A percentile compares a stretch with the other conserved stretches of the same genome.
These are phyloP conservation scores for Aspergillus fructus DNA, from an alignment of 2,329 filamentous ascomycete genomes.

Conservation along the genomic window DNA sequence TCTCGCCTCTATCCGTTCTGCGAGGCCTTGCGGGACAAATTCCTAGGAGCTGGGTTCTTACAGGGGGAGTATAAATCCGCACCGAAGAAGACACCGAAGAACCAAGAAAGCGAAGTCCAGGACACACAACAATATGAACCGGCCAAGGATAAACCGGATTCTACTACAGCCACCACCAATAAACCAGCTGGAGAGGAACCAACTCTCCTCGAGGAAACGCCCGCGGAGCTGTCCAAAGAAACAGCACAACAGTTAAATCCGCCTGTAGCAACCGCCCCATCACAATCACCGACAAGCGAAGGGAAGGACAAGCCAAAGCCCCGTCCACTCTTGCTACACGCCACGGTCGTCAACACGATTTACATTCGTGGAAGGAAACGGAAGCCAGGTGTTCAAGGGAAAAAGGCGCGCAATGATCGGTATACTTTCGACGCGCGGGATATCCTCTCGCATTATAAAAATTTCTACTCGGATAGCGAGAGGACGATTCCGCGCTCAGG, in stretches of 20 bases:
- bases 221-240: background rate
- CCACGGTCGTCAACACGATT: constrained; percentile 82
- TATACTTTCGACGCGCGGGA: constrained; percentile 50
- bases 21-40: constrained; percentile 40
- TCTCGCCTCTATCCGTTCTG: constrained; percentile 44
- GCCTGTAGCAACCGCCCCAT: constrained; percentile 1
- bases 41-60: constrained; percentile 46
- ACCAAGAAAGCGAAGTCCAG: background rate
- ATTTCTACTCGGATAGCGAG: constrained; percentile 34
- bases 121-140: background rate
- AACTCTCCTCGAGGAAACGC: too few species aligned
- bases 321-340: constrained; percentile 72
- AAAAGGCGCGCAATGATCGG: constrained; percentile 20
- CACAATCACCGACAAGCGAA: constrained; percentile 19
- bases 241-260: background rate
- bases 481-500: constrained; percentile 19
- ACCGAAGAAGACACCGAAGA: background rate
- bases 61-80: constrained; percentile 26
- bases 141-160: background rate
- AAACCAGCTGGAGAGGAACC: too few species aligned
- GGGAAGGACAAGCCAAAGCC: constrained; percentile 20
- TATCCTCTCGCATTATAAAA: constrained; percentile 31
- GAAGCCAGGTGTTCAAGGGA: constrained; percentile 6
- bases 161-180: background rate
- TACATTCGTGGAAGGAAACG: constrained; percentile 52